Conservation (phyloP, 2,329 filamentous ascomycete species). For the Pseudogymnoascus sp. region DNA sequence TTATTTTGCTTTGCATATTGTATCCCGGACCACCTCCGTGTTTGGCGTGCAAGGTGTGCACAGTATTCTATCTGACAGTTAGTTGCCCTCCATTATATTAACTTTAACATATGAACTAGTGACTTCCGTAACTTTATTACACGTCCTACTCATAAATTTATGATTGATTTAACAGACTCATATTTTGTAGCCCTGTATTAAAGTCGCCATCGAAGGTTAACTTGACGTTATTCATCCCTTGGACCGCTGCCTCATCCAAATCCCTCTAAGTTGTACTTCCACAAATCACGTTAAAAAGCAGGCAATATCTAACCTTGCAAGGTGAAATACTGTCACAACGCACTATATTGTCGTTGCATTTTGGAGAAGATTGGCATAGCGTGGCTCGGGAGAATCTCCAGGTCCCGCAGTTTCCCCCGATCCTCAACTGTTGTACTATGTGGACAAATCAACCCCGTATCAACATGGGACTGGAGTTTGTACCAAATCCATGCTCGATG, state of each 20-base stretch:
- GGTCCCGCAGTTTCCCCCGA: neutral
- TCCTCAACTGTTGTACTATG: neutral
- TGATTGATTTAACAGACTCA: neutral
- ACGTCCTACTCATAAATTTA: neutral
- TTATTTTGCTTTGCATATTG: neutral
- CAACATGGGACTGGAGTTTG: neutral
- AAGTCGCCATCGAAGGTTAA: neutral
- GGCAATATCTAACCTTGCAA: neutral
- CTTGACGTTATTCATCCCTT: neutral
- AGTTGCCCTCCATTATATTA: neutral
- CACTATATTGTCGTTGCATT: neutral
- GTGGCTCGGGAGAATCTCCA: neutral
- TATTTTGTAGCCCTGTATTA: neutral
- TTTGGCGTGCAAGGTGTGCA: neutral
- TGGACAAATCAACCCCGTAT: neutral
- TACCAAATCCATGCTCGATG: neutral
- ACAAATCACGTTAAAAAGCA: neutral
- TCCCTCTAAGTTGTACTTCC: neutral
- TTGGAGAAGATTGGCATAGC: neutral
- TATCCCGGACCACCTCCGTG: neutral
- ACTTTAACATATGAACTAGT: neutral
- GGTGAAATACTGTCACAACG: neutral
- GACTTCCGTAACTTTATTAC: neutral
- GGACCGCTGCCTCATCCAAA: slow-evolving; percentile 16
- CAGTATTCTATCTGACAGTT: neutral